Percentiles rank a stretch among this genome's conserved stretches.
phyloP scores from a whole-genome alignment of 2,329 filamentous ascomycete species.

The Chalaropsis thielavioides region DNA sequence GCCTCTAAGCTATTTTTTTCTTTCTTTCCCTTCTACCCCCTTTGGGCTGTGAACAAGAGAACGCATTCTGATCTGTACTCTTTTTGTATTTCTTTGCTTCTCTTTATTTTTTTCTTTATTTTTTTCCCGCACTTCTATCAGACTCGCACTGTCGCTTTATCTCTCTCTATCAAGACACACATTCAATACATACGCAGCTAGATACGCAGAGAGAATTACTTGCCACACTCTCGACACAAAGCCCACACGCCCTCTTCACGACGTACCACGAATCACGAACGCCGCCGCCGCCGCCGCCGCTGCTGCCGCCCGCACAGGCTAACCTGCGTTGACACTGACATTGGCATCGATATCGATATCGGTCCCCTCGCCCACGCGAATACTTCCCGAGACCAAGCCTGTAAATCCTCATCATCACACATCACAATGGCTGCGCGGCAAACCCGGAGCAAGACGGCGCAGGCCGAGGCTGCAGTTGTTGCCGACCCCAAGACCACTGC shows the following conservation, averaged over 20 bases:
- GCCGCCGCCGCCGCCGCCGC: not conserved
- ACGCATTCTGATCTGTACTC: too few species aligned
- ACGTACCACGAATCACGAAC: slow-evolving; percentile 3
- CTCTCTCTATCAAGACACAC: not conserved
- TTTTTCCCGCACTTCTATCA: not conserved
- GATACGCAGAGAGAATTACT: not conserved
- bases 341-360: not conserved
- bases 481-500: slow-evolving; percentile 24
- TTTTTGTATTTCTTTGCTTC: not conserved
- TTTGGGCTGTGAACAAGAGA: not conserved
- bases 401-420: not conserved
- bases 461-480: slow-evolving; percentile 17
- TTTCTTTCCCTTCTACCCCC: not conserved
- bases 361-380: not conserved
- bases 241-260: not conserved
- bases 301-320: not conserved
- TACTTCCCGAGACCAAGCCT: not conserved
- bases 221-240: not conserved
- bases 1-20: not conserved
- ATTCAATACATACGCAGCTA: too few species aligned
- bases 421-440: slow-evolving; percentile 18
- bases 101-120: not conserved
- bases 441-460: slow-evolving; percentile 20
- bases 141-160: not conserved
- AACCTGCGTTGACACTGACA: not conserved